Percentiles rank a stretch among this genome's conserved stretches.
Evolutionary conservation across 805 yeast genomes (phyloP).

Genomic region (Nematodospora valgi): DNA sequence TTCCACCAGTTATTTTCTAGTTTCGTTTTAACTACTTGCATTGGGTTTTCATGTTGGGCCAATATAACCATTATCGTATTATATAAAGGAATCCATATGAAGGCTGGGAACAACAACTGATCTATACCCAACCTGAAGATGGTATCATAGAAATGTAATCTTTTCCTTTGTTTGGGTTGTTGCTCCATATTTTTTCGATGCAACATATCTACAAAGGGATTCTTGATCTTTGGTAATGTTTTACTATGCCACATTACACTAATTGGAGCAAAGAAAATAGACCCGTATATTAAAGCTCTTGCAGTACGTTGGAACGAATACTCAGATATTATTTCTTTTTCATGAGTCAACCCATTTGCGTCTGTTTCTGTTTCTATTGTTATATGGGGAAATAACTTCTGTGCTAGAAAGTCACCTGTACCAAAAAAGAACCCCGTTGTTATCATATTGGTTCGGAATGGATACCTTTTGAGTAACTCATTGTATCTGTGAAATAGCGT

Average conservation of each 20-base stretch:
- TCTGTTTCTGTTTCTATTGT: constrained; percentile 12
- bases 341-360: constrained; percentile 7
- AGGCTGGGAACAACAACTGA: constrained; percentile 33
- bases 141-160: constrained; percentile 17
- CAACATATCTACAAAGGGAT: constrained; percentile 25
- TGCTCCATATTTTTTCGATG: constrained; percentile 9
- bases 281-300: constrained; percentile 37
- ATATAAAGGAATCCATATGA: constrained; percentile 42
- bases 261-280: constrained; percentile 36
- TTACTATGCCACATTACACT: constrained; percentile 38
- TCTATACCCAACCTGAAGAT: constrained; percentile 29
- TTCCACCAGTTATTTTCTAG: constrained; percentile 38
- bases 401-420: constrained; percentile 41
- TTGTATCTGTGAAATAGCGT: constrained; percentile 19
- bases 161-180: constrained; percentile 10
- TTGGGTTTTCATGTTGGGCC: constrained; percentile 33
- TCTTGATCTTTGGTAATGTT: constrained; percentile 32
- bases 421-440: constrained; percentile 50
- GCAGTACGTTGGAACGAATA: constrained; percentile 28
- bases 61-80: constrained; percentile 35
- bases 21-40: constrained; percentile 30
- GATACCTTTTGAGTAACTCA: constrained; percentile 37
- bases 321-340: constrained; percentile 13
- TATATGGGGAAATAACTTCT: constrained; percentile 33
- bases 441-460: constrained; percentile 51